Evolutionary conservation across 441 rosid genomes (phyloP).

Genomic region (Croton setiger): DNA sequence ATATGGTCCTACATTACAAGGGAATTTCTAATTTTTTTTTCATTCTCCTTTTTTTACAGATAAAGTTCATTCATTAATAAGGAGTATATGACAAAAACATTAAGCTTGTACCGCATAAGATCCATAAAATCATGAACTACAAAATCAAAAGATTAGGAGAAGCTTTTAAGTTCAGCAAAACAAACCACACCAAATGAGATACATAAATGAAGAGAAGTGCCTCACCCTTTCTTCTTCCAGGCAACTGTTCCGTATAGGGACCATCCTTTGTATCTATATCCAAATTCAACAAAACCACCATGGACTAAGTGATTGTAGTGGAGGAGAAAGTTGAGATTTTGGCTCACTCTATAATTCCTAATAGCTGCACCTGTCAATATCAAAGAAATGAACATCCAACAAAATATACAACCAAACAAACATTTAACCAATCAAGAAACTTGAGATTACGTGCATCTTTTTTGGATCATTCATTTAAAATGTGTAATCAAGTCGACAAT

Average conservation of each 20-base stretch:
- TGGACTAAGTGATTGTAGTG: not conserved
- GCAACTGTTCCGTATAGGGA: conserved; percentile 4
- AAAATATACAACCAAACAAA: not conserved
- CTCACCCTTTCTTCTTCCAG: not conserved
- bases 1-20: too few relatives aligned
- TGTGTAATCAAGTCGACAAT: conserved; percentile 5
- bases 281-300: not conserved
- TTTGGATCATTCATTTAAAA: conserved; percentile 9
- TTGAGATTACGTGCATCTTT: not conserved
- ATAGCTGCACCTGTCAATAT: not conserved
- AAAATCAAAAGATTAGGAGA: too few relatives aligned
- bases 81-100: too few relatives aligned
- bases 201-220: too few relatives aligned
- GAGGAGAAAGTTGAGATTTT: not conserved
- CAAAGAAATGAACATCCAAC: not conserved
- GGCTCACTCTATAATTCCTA: conserved; percentile 1
- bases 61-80: not conserved
- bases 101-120: too few relatives aligned
- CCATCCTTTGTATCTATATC: not conserved
- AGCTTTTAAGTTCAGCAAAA: not conserved
- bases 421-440: conserved; percentile 1
- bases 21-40: too few relatives aligned
- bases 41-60: too few relatives aligned
- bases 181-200: not conserved
- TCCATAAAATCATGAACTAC: too few relatives aligned